A percentile compares a stretch with the other conserved stretches of the same genome.
phyloP scores from a whole-genome alignment of 768 basidiomycete genomes.

The Kwoniella dejecticola region DNA sequence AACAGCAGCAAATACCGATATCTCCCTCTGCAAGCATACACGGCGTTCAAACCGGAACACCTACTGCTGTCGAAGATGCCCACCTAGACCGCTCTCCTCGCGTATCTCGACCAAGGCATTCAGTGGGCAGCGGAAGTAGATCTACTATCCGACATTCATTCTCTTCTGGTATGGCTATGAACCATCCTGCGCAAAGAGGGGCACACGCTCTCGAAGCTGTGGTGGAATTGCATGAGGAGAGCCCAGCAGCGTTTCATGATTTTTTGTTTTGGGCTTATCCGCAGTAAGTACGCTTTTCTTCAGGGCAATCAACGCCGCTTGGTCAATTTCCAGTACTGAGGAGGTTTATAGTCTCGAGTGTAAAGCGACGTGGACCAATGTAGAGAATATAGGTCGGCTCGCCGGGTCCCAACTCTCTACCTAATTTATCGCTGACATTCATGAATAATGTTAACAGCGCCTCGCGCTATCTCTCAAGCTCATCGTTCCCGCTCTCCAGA shows the following conservation, averaged over 20 bases:
- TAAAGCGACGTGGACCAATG: conserved; percentile 91
- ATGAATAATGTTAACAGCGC: conserved; percentile 30
- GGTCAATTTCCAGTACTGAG: too few species aligned
- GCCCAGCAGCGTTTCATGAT: conserved; percentile 86
- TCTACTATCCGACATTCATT: conserved; percentile 36
- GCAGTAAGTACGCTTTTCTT: conserved; percentile 64
- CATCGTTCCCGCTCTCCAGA: conserved; percentile 76
- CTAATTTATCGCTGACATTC: too few species aligned
- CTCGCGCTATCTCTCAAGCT: conserved; percentile 90
- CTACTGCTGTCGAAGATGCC: too few species aligned
- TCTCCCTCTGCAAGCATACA: too few species aligned
- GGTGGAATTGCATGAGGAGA: conserved; percentile 87
- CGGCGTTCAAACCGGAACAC: too few species aligned
- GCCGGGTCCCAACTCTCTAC: too few species aligned
- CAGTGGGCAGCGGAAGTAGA: conserved; percentile 1
- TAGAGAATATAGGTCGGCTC: conserved; percentile 65
- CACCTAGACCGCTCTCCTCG: too few species aligned
- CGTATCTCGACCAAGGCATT: background rate
- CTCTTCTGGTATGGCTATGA: conserved; percentile 13
- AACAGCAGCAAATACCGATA: too few species aligned
- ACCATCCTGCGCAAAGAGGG: background rate
- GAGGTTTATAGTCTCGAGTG: conserved; percentile 70
- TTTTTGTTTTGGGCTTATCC: conserved; percentile 92
- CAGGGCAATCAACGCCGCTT: too few species aligned
- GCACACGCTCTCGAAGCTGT: conserved; percentile 65